phyloP scores from a whole-genome alignment of 202 grass and related monocot genomes.

The Thinopyrum obtusiflorum region DNA sequence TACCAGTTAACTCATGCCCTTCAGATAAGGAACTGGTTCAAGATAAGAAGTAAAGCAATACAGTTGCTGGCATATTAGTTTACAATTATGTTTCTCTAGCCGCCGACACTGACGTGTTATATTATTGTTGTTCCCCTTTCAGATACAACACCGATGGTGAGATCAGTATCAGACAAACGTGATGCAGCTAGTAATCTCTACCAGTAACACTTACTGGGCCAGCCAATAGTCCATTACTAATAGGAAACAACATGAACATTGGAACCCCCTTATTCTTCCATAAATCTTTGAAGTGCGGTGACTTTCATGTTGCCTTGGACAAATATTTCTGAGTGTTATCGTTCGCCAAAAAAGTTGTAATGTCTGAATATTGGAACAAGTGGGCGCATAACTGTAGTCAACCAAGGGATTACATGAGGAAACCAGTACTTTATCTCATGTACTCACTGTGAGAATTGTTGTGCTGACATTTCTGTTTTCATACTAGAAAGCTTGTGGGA shows the following conservation, averaged over 20 bases:
- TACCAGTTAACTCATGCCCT: conserved; percentile 30
- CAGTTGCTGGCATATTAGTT: not conserved
- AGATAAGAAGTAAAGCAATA: not conserved
- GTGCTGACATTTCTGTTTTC: not conserved
- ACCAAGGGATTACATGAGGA: not conserved
- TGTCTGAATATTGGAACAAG: not conserved
- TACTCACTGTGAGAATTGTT: not conserved
- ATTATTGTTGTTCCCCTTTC: not conserved
- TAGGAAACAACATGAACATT: not conserved
- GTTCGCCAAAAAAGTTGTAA: not conserved
- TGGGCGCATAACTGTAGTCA: not conserved
- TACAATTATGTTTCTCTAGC: not conserved
- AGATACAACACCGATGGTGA: not conserved
- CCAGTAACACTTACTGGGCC: not conserved
- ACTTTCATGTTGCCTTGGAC: not conserved
- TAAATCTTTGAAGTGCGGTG: not conserved
- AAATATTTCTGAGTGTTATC: not conserved
- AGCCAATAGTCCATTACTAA: not conserved
- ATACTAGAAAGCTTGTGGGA: not conserved
- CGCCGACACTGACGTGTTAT: not conserved
- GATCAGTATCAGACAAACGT: not conserved
- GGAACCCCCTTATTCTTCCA: not conserved
- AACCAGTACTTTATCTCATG: not conserved
- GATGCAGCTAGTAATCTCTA: too few relatives aligned
- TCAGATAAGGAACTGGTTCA: conserved; percentile 9